phyloP scores from a whole-genome alignment of 768 basidiomycete species.

The Trametes gibbosa region DNA sequence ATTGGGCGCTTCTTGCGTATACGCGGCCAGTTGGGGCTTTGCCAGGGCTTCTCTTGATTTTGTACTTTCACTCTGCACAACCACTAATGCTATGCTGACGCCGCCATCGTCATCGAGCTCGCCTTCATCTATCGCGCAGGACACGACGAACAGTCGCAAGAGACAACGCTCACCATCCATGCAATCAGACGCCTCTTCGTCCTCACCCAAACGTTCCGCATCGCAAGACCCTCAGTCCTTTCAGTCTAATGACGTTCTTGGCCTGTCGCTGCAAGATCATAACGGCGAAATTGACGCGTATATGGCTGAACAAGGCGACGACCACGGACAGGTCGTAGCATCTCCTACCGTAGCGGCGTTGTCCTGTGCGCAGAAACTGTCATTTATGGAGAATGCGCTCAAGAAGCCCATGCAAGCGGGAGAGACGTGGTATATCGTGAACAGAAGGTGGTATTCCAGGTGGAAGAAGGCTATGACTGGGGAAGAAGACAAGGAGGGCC shows the following conservation, averaged over 20 bases:
- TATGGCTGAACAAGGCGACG: conserved; percentile 35
- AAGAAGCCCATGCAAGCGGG: conserved; percentile 53
- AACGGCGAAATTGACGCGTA: conserved; percentile 55
- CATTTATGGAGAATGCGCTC: conserved; percentile 47
- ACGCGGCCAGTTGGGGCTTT: conserved; percentile 5
- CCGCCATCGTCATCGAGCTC: conserved; percentile 45
- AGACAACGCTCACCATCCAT: conserved; percentile 74
- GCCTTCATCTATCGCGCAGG: conserved; percentile 27
- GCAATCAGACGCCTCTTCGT: conserved; percentile 67
- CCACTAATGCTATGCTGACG: conserved; percentile 41
- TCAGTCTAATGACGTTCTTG: conserved; percentile 29
- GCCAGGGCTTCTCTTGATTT: background rate
- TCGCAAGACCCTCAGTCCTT: conserved; percentile 55
- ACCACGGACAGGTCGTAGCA: conserved; percentile 9
- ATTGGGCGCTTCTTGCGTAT: conserved; percentile 1
- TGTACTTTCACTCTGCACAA: conserved; percentile 9
- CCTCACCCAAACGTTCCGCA: conserved; percentile 77
- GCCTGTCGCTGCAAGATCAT: conserved; percentile 33
- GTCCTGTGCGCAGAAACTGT: conserved; percentile 46
- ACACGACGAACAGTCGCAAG: conserved; percentile 49
- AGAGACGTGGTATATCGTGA: conserved; percentile 78
- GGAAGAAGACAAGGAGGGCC: conserved; percentile 64
- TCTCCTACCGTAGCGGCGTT: conserved; percentile 22
- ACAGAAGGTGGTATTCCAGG: conserved; percentile 67
- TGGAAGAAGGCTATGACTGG: conserved; percentile 76